Conservation (phyloP, 495 filamentous ascomycete genomes). For the Penicilliopsis zonata region DNA sequence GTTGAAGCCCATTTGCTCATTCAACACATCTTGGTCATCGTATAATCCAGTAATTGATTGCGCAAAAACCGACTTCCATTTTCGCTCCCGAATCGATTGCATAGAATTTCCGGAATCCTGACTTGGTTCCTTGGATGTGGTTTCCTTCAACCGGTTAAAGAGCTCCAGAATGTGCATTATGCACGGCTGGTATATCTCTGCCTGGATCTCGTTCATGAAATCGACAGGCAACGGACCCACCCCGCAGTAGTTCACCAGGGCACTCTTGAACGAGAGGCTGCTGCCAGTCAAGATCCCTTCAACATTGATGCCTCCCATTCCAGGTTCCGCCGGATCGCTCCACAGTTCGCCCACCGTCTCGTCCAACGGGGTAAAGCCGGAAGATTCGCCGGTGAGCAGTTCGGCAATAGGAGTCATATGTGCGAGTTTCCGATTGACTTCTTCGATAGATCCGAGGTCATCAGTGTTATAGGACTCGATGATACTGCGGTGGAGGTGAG, state of each 20-base stretch:
- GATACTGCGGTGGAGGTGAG: conserved; percentile 19
- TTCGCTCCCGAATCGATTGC: conserved; percentile 6
- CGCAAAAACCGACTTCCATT: conserved; percentile 26
- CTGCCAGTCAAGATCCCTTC: conserved; percentile 20
- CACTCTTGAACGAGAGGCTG: conserved; percentile 27
- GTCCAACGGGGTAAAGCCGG: conserved; percentile 11
- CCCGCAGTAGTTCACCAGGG: conserved; percentile 25
- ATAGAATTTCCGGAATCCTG: background rate
- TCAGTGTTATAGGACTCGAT: conserved; percentile 11
- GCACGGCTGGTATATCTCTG: conserved; percentile 30
- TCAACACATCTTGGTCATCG: conserved; percentile 20
- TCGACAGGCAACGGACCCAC: conserved; percentile 26
- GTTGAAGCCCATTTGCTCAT: conserved; percentile 23
- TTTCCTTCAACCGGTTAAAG: conserved; percentile 22
- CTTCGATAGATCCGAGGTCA: conserved; percentile 1
- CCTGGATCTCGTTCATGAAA: conserved; percentile 22
- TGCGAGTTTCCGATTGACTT: conserved; percentile 12
- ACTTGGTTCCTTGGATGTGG: background rate
- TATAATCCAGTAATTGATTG: conserved; percentile 28
- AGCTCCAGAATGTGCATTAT: conserved; percentile 24
- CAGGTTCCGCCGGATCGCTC: conserved; percentile 4
- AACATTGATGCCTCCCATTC: conserved; percentile 25
- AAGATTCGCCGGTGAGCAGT: conserved; percentile 21
- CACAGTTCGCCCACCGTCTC: conserved; percentile 5
- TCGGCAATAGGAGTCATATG: conserved; percentile 21